A percentile compares a stretch with the other conserved stretches of the same genome.
These are phyloP conservation scores for Wallacemonas sp. DNA, from an alignment of 208 protist species.

Conservation along the genomic window DNA sequence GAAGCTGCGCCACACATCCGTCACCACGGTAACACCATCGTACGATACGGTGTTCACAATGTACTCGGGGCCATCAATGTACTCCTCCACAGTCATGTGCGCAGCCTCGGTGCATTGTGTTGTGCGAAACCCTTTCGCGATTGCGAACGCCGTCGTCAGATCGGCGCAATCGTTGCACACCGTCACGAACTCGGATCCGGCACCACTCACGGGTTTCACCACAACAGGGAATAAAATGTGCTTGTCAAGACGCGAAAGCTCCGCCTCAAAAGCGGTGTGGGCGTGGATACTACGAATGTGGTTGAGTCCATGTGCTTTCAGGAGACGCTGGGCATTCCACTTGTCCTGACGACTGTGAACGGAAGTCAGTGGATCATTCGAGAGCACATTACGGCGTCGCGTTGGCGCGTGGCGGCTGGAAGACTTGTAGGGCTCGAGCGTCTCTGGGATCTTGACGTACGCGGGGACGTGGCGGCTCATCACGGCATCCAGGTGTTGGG, in stretches of 20 bases:
- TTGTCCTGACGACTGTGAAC: slow-evolving; percentile 69
- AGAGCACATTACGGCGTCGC: slow-evolving; percentile 32
- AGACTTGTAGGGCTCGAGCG: not conserved
- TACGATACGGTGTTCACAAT: slow-evolving; percentile 83
- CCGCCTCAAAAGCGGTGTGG: slow-evolving; percentile 26
- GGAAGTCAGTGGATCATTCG: slow-evolving; percentile 61
- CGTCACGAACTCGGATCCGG: slow-evolving; percentile 79
- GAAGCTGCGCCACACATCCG: slow-evolving; percentile 87
- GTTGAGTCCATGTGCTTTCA: slow-evolving; percentile 52
- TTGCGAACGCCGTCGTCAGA: slow-evolving; percentile 49
- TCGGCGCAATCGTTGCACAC: slow-evolving; percentile 62
- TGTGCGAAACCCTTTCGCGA: slow-evolving; percentile 40
- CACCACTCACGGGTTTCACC: slow-evolving; percentile 81
- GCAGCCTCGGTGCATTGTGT: slow-evolving; percentile 49
- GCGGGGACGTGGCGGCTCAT: not conserved
- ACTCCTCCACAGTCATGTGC: slow-evolving; percentile 82
- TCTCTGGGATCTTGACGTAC: not conserved
- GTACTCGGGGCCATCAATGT: slow-evolving; percentile 87
- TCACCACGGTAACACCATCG: slow-evolving; percentile 72
- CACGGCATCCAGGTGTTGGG: slow-evolving; percentile 21
- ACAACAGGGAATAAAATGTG: slow-evolving; percentile 70
- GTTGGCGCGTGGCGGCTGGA: not conserved
- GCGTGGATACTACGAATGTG: slow-evolving; percentile 64
- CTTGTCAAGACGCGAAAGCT: slow-evolving; percentile 10
- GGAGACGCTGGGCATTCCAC: slow-evolving; percentile 44